These are phyloP conservation scores for Coleophoma cylindrospora DNA, from an alignment of 2,329 filamentous ascomycete genomes.

Conservation along the genomic window DNA sequence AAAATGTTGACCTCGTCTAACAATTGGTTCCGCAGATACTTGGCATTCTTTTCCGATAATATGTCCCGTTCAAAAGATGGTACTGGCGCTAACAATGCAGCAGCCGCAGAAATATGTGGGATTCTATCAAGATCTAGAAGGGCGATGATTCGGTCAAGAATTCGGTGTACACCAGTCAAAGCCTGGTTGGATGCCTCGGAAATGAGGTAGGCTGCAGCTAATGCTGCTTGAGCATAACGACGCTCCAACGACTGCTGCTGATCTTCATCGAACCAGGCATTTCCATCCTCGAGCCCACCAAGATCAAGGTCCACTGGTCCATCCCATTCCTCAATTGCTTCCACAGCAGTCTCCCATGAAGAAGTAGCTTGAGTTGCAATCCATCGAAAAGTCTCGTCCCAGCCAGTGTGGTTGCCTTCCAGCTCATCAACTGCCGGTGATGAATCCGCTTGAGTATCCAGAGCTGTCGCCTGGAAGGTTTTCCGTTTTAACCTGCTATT, in stretches of 20 bases:
- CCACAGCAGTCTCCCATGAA: conserved; percentile 58
- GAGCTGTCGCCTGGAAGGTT: conserved; percentile 23
- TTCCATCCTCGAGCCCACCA: conserved; percentile 48
- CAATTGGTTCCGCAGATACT: conserved; percentile 45
- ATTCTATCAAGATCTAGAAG: conserved; percentile 57
- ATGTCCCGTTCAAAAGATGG: conserved; percentile 26
- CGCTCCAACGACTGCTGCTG: conserved; percentile 54
- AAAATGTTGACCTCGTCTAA: conserved; percentile 56
- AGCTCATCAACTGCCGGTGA: conserved; percentile 17
- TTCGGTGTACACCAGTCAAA: conserved; percentile 53
- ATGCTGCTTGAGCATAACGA: conserved; percentile 61
- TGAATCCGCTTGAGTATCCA: conserved; percentile 7
- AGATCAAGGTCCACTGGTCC: conserved; percentile 68
- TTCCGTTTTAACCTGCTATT: conserved; percentile 51
- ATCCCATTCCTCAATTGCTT: conserved; percentile 66
- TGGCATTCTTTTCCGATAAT: conserved; percentile 35
- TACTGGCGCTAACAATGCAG: conserved; percentile 40
- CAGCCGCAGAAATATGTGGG: conserved; percentile 43
- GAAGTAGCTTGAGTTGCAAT: conserved; percentile 52
- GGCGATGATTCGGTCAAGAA: conserved; percentile 53
- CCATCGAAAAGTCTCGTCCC: conserved; percentile 68
- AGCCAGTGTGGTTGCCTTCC: conserved; percentile 43
- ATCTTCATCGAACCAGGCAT: conserved; percentile 53
- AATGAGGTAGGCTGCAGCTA: conserved; percentile 66
- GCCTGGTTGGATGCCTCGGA: conserved; percentile 53